Evolutionary conservation across 176 grass and related monocot species (phyloP).

Genomic region (Triticum turgidum): DNA sequence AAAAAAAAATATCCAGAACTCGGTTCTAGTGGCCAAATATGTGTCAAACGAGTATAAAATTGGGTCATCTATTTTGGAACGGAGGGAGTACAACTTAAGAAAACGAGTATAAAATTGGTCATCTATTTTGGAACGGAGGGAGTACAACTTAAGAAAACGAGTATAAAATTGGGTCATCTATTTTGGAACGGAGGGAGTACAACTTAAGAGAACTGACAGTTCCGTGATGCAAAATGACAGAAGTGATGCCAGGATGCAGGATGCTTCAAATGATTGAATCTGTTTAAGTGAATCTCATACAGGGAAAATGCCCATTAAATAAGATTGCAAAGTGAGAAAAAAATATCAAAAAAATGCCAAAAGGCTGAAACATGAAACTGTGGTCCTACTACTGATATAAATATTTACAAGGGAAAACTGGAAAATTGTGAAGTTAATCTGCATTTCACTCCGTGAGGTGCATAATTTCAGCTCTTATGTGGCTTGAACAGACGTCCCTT

Average conservation of each 20-base stretch:
- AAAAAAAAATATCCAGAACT: neutral
- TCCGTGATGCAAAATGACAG: conserved; percentile 31
- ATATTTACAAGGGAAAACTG: conserved; percentile 63
- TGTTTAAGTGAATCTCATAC: conserved; percentile 48
- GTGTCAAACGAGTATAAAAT: neutral
- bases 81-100: neutral
- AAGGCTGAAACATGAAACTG: conserved; percentile 39
- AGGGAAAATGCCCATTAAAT: conserved; percentile 48
- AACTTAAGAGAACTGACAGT: neutral
- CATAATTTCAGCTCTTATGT: conserved; percentile 33
- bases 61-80: too few species aligned
- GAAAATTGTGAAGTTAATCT: conserved; percentile 55
- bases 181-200: neutral
- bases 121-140: too few species aligned
- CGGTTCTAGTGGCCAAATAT: neutral
- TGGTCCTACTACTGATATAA: conserved; percentile 56
- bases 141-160: neutral
- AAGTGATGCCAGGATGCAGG: neutral
- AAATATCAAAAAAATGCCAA: conserved; percentile 39
- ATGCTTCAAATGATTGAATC: conserved; percentile 51
- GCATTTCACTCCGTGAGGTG: conserved; percentile 29
- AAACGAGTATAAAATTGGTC: neutral
- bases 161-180: too few species aligned
- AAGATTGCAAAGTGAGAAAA: conserved; percentile 25
- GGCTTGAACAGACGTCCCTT: conserved; percentile 31